phyloP scores from a whole-genome alignment of 345 rosid species.

The Reutealis trisperma region DNA sequence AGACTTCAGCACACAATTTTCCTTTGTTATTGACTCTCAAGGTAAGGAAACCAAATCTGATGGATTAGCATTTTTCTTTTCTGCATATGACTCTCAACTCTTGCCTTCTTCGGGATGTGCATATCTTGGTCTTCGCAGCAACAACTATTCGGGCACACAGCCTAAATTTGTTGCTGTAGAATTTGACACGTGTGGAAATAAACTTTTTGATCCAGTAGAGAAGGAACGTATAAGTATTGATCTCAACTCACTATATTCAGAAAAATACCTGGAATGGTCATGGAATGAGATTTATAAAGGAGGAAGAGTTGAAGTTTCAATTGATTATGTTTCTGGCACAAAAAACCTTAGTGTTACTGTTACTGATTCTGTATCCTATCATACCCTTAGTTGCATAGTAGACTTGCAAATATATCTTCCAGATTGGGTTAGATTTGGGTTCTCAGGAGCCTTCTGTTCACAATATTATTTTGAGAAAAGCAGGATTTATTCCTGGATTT shows the following conservation, averaged over 20 bases:
- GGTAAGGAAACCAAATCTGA: not conserved
- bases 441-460: conserved; percentile 2
- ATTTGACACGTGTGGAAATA: conserved; percentile 20
- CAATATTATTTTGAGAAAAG: not conserved
- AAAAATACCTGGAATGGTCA: not conserved
- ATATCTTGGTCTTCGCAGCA: too few species aligned
- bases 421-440: conserved; percentile 20
- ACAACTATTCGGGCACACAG: too few species aligned
- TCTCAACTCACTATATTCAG: conserved; percentile 22
- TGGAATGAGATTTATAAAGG: conserved; percentile 1
- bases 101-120: too few species aligned
- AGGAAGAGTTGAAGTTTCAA: conserved; percentile 19
- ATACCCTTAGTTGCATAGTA: not conserved
- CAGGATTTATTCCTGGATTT: conserved; percentile 19
- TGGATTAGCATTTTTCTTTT: conserved; percentile 22
- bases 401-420: conserved; percentile 15
- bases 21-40: conserved; percentile 4
- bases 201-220: conserved; percentile 10
- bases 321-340: conserved; percentile 23
- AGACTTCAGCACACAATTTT: conserved; percentile 29
- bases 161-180: conserved; percentile 22
- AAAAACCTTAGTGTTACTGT: conserved; percentile 20
- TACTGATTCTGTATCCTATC: not conserved
- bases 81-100: not conserved
- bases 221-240: conserved; percentile 28